These are phyloP conservation scores for Tylopilus cervinicoccineus DNA, from an alignment of 768 basidiomycete genomes.

Conservation along the genomic window DNA sequence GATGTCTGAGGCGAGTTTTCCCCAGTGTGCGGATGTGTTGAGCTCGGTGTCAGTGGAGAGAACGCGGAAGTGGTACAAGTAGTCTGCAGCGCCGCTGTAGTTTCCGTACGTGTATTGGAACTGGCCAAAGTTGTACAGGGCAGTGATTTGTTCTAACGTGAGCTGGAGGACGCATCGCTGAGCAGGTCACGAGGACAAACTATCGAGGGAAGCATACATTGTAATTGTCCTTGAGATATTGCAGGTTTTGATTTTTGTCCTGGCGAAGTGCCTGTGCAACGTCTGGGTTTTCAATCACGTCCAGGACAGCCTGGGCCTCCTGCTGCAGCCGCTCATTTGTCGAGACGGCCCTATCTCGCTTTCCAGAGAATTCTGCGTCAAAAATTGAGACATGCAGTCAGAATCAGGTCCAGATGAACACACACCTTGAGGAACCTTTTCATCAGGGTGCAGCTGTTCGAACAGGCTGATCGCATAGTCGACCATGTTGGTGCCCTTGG, in stretches of 20 bases:
- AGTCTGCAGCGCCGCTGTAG: slow-evolving; percentile 95
- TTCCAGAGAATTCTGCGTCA: slow-evolving; percentile 72
- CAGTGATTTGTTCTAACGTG: slow-evolving; percentile 91
- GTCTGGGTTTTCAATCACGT: slow-evolving; percentile 95
- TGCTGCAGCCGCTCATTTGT: slow-evolving; percentile 83
- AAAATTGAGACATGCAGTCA: not conserved
- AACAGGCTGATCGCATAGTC: slow-evolving; percentile 87
- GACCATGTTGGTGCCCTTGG: slow-evolving; percentile 97
- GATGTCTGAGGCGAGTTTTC: slow-evolving; percentile 95
- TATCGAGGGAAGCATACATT: slow-evolving; percentile 47
- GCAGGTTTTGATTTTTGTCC: slow-evolving; percentile 95
- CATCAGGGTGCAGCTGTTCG: slow-evolving; percentile 69
- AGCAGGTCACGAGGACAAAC: slow-evolving; percentile 1
- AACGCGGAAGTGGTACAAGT: slow-evolving; percentile 97
- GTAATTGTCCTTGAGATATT: slow-evolving; percentile 92
- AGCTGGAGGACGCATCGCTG: slow-evolving; percentile 48
- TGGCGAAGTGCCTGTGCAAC: slow-evolving; percentile 92
- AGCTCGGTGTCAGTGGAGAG: slow-evolving; percentile 92
- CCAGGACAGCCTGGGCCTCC: slow-evolving; percentile 88
- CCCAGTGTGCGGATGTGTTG: slow-evolving; percentile 97
- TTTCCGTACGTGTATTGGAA: slow-evolving; percentile 99
- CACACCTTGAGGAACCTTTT: slow-evolving; percentile 66
- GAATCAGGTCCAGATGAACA: not conserved
- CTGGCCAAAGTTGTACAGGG: slow-evolving; percentile 96
- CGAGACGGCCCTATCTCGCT: slow-evolving; percentile 76